These are phyloP conservation scores for Pterocarpus macrocarpus DNA, from an alignment of 306 rosid species.

Conservation along the genomic window DNA sequence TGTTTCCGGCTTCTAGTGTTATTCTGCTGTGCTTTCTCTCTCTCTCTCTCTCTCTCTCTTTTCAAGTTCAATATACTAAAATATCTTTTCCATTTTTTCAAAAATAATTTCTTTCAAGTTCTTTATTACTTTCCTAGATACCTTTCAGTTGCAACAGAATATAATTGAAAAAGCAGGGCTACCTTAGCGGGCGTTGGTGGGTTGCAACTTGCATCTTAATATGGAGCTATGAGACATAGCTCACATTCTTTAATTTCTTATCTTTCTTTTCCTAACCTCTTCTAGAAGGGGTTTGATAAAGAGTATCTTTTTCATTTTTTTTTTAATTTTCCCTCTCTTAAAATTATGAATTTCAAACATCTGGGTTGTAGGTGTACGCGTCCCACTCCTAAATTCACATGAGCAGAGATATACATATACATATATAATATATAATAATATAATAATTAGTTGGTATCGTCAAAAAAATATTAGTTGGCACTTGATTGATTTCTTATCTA, in stretches of 20 bases:
- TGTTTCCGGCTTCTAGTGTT: slow-evolving; percentile 27
- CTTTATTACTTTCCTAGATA: slow-evolving; percentile 30
- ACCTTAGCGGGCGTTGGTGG: slow-evolving; percentile 43
- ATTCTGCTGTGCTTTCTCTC: slow-evolving; percentile 22
- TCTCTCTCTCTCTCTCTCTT: slow-evolving; percentile 7
- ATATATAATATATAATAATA: no score
- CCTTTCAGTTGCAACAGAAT: slow-evolving; percentile 41
- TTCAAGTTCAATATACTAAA: slow-evolving; percentile 41
- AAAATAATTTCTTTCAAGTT: slow-evolving; percentile 8
- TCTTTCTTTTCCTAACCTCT: slow-evolving; percentile 24
- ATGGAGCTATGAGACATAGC: slow-evolving; percentile 15
- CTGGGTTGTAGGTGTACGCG: slow-evolving; percentile 29
- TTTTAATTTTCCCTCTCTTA: neutral
- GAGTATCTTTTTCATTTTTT: neutral
- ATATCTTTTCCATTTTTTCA: slow-evolving; percentile 37
- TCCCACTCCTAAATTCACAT: slow-evolving; percentile 35
- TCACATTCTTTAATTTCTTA: slow-evolving; percentile 21
- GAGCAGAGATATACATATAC: neutral
- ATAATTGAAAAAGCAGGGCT: slow-evolving; percentile 42
- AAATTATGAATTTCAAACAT: slow-evolving; percentile 14
- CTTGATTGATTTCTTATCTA: slow-evolving; percentile 2
- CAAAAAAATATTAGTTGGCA: slow-evolving; percentile 19
- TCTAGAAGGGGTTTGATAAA: slow-evolving; percentile 28
- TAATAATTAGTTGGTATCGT: no score
- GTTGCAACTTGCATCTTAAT: slow-evolving; percentile 41